phyloP scores from a whole-genome alignment of 176 grass and related monocot genomes.

The Triticum aestivum region IWGSC_CS_RefSeq_v2.1 NC_057806.1:179077837-179078336 shows the following conservation, averaged over 20 bases:
- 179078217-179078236: too few relatives aligned
- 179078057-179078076: conserved; percentile 9
- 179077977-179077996: too few relatives aligned
- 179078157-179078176: not conserved
- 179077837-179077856: conserved; percentile 13
- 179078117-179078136: conserved; percentile 12
- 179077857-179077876: not conserved
- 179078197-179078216: too few relatives aligned
- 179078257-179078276: too few relatives aligned
- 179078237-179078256: too few relatives aligned
- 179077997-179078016: too few relatives aligned
- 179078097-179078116: not conserved
- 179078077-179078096: conserved; percentile 14
- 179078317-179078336: too few relatives aligned
- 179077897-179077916: not conserved
- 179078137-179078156: conserved; percentile 2
- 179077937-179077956: too few relatives aligned
- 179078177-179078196: too few relatives aligned
- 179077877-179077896: not conserved
- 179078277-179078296: too few relatives aligned
- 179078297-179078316: too few relatives aligned
- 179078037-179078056: not conserved
- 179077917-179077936: not conserved
- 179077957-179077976: too few relatives aligned
- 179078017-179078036: not conserved